Base-by-base conservation (phyloP, 2,329 filamentous ascomycete species). In the Scedosporium aurantiacum region DNA sequence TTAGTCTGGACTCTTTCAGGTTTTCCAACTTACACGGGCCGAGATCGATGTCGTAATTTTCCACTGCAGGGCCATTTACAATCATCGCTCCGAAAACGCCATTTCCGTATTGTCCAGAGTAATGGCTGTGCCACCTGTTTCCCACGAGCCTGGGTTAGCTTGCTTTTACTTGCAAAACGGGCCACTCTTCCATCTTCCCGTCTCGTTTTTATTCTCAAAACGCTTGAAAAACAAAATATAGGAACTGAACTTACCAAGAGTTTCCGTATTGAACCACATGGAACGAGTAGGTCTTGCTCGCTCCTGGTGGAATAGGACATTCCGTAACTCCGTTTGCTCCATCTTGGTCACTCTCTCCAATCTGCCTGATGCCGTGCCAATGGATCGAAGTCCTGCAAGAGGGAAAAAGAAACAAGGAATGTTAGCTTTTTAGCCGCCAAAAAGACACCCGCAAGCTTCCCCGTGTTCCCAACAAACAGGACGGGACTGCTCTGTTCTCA, bases 31-130 rank as follows among this genome's bases (percentile, higher is more conserved):
- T 52, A 60, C 58, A 60, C 7, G 60, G 55, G 0, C 86, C 86
- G 1, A 88, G 66, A 64, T 90, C 87, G 32, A 83, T 70, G 63
- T 89, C 86, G 64, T 86, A 86, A 57, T 66, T 64, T 37, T 64
- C 64, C 18, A 65, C 65, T 21, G 65, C 63, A 0, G 82, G 82
- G 0, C 85, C 85, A 62, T 87, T 75, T 62, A 88, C 75, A 1
- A 87, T 74, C 4, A 89, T 80, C 1, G 82, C 80, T 0, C 87
- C 87, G 8, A 81, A 68, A 0, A 88, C 69, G 21, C 87, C 87
- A 47, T 84, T 82, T 4, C 79, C 74, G 64, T 83, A 81, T 65
- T 85, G 82, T 0, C 78, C 74, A 16, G 79, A 81, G 67, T 81
- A 84, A 67, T 85, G 82, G 32, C 79, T 80, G 68, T 85, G 82